A percentile compares a stretch with the other conserved stretches of the same genome.
phyloP scores from a whole-genome alignment of 345 rosid genomes.

The Pugionium dolabratum region DNA sequence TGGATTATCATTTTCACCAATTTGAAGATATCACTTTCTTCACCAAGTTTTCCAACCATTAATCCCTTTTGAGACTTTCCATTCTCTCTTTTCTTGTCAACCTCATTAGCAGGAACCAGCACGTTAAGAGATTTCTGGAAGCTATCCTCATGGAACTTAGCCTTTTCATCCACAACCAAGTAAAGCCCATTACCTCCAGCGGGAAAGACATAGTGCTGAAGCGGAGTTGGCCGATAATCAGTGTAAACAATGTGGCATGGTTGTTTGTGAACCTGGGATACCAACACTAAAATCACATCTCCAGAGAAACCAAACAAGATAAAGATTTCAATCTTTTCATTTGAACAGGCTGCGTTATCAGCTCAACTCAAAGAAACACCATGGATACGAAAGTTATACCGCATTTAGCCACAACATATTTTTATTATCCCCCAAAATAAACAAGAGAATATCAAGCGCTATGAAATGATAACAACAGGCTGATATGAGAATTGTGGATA shows the following conservation, averaged over 20 bases:
- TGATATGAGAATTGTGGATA: constrained; percentile 9
- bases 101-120: constrained; percentile 67
- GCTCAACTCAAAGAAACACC: constrained; percentile 11
- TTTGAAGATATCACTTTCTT: constrained; percentile 95
- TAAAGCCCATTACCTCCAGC: constrained; percentile 90
- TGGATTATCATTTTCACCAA: constrained; percentile 96
- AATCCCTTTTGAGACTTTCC: constrained; percentile 77
- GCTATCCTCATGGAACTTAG: constrained; percentile 87
- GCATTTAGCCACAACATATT: neutral
- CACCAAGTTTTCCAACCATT: constrained; percentile 72
- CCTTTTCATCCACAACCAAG: constrained; percentile 92
- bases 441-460: neutral
- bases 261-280: constrained; percentile 79
- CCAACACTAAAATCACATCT: constrained; percentile 19
- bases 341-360: constrained; percentile 4
- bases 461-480: neutral
- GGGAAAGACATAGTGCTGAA: constrained; percentile 94
- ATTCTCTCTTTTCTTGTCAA: constrained; percentile 70
- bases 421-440: neutral
- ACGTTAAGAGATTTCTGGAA: constrained; percentile 93
- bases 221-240: constrained; percentile 99
- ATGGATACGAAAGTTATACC: neutral
- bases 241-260: constrained; percentile 99
- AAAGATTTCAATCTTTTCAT: neutral
- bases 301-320: constrained; percentile 12